Percentiles rank a stretch among this genome's conserved stretches.
These are phyloP conservation scores for Gentiana straminea DNA, from an alignment of 257 asterid species.

Conservation along the genomic window DNA sequence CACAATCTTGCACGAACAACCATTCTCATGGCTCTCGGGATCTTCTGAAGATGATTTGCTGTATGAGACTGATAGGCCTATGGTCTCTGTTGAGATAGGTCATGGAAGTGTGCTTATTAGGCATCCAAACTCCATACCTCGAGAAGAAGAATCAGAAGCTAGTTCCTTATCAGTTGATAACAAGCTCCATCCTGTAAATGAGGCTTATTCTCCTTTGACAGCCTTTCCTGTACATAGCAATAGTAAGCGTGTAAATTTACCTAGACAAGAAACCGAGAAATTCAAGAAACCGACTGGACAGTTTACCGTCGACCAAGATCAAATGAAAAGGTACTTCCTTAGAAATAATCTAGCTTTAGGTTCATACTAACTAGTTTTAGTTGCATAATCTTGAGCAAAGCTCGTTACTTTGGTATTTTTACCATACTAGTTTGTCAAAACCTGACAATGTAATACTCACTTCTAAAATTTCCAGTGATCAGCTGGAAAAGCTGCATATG, in stretches of 20 bases:
- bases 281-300: slow-evolving; percentile 43
- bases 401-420: neutral
- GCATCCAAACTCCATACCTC: slow-evolving; percentile 54
- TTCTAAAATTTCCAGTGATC: slow-evolving; percentile 36
- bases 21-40: slow-evolving; percentile 65
- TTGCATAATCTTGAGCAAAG: no score
- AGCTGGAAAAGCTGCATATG: slow-evolving; percentile 52
- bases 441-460: neutral
- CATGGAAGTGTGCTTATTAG: slow-evolving; percentile 86
- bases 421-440: neutral
- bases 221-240: slow-evolving; percentile 28
- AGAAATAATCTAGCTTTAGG: no score
- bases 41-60: slow-evolving; percentile 90
- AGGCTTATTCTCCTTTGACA: slow-evolving; percentile 37
- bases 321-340: slow-evolving; percentile 45
- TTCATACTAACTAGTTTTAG: no score
- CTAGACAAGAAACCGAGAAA: slow-evolving; percentile 16
- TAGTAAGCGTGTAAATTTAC: slow-evolving; percentile 21
- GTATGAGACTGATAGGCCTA: slow-evolving; percentile 74
- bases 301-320: slow-evolving; percentile 25
- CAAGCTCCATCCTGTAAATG: slow-evolving; percentile 36
- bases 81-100: slow-evolving; percentile 93
- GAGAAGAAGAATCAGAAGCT: slow-evolving; percentile 86
- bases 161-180: slow-evolving; percentile 81
- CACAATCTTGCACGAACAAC: slow-evolving; percentile 81